A percentile compares a stretch with the other conserved stretches of the same genome.
Conservation (phyloP, 441 rosid genomes). For the Metrosideros polymorpha region DNA sequence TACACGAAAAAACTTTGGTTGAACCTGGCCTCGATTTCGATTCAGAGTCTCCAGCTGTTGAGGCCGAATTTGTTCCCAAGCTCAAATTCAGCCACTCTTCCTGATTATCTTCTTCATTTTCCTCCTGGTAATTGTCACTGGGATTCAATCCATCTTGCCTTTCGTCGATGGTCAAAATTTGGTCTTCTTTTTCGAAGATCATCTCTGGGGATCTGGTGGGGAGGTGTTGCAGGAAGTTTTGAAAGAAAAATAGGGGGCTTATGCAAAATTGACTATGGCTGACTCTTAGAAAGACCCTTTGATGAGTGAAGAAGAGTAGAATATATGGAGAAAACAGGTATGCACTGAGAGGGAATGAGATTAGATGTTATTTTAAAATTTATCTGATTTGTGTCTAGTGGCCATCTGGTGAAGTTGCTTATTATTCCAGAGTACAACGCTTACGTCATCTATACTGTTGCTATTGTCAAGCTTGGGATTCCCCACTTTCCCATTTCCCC, state of each 20-base stretch:
- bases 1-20: slow-evolving; percentile 52
- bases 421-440: slow-evolving; percentile 30
- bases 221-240: not conserved
- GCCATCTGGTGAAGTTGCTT: slow-evolving; percentile 31
- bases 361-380: slow-evolving; percentile 8
- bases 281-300: slow-evolving; percentile 17
- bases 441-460: slow-evolving; percentile 28
- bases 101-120: slow-evolving; percentile 15
- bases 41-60: slow-evolving; percentile 29
- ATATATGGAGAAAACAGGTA: slow-evolving; percentile 23
- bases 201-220: slow-evolving; percentile 7
- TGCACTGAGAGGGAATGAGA: slow-evolving; percentile 3
- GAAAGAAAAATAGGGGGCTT: not conserved
- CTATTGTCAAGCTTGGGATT: slow-evolving; percentile 41
- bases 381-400: slow-evolving; percentile 15
- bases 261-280: slow-evolving; percentile 9
- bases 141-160: slow-evolving; percentile 9
- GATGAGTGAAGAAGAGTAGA: slow-evolving; percentile 13
- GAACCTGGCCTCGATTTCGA: slow-evolving; percentile 22
- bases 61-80: slow-evolving; percentile 30
- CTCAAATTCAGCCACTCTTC: slow-evolving; percentile 61
- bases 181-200: slow-evolving; percentile 31
- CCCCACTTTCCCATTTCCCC: slow-evolving; percentile 30
- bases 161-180: slow-evolving; percentile 6
- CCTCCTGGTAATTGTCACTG: slow-evolving; percentile 10